These are phyloP conservation scores for Hypoxylon sp. DNA, from an alignment of 2,329 filamentous ascomycete species.

Conservation along the genomic window DNA sequence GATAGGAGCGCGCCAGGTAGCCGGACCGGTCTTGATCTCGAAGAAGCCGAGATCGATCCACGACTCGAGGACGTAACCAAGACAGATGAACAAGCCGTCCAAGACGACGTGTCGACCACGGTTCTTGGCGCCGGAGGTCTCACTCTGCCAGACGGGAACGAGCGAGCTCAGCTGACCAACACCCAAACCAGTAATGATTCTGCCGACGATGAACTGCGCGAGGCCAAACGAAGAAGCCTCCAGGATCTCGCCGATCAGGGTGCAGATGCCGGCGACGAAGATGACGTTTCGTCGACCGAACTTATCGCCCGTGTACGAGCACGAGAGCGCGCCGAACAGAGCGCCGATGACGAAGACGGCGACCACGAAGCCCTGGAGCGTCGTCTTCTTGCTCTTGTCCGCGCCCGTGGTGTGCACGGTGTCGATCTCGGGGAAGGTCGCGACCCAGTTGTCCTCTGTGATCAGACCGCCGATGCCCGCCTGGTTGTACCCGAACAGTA, in stretches of 20 bases:
- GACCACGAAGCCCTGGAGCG: slow-evolving; percentile 50
- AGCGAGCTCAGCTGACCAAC: slow-evolving; percentile 52
- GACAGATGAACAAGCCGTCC: slow-evolving; percentile 49
- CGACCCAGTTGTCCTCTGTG: slow-evolving; percentile 47
- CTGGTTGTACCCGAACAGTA: slow-evolving; percentile 55
- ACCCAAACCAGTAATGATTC: slow-evolving; percentile 52
- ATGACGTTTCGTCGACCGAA: slow-evolving; percentile 54
- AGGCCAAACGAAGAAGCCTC: slow-evolving; percentile 50
- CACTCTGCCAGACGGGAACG: slow-evolving; percentile 53
- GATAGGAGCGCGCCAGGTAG: slow-evolving; percentile 49
- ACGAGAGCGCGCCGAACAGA: slow-evolving; percentile 49
- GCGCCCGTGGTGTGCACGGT: slow-evolving; percentile 48
- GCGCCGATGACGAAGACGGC: slow-evolving; percentile 51
- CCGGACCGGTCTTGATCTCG: slow-evolving; percentile 40
- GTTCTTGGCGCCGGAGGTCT: slow-evolving; percentile 51
- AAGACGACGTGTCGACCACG: slow-evolving; percentile 54
- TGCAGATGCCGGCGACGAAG: slow-evolving; percentile 50
- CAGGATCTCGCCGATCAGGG: slow-evolving; percentile 54
- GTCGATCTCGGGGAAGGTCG: slow-evolving; percentile 52
- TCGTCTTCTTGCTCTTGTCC: slow-evolving; percentile 46
- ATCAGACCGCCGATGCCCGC: slow-evolving; percentile 51
- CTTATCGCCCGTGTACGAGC: slow-evolving; percentile 49
- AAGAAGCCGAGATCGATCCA: slow-evolving; percentile 59
- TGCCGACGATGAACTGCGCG: slow-evolving; percentile 54
- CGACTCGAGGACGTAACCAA: slow-evolving; percentile 51